Base-by-base conservation (phyloP, 495 filamentous ascomycete genomes). In the Aspergillus carlsbadensis region DNA sequence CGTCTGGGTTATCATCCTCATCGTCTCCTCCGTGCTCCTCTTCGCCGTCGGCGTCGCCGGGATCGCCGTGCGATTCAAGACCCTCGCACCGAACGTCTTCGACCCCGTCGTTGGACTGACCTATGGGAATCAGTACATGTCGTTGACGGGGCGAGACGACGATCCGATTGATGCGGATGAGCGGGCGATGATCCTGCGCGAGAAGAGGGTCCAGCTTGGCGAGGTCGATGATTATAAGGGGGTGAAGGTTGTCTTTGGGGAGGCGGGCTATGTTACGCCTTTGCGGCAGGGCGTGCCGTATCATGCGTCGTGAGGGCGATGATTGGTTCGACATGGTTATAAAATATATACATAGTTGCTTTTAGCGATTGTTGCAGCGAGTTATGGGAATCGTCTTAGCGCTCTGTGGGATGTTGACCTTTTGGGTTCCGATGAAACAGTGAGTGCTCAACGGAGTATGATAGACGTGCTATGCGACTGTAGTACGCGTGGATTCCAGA, bases 71-170 rank as follows among this genome's bases (percentile, higher is more conserved):
- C 26, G 53, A n/a, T 10, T 57, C 18, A 47, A 39, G 17, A 61
- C 59, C 6, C 43, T 57, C 20, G 53, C 53, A 20, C 59, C 59
- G 17, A 57, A 61, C 45, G 47, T 61, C 18, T 61, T 61, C 41
- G 59, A 61, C 31, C 54, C 59, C 10, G 59, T 61, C 4, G 48
- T 57, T 18, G 59, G 48, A 11, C 21, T 61, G 42, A 61, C 59
- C 8, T 61, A 61, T 24, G 33, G 35, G 13, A 61, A 61, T 21
- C 54, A 36, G 6, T 57, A 57, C 18, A 35, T 57, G 3, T 29
- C 37, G 4, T 31, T 50, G 26, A 47, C 54, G 5, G 39, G 34
- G 1, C 20, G 46, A 15, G 34, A 44, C 8, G 39, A 50, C 6
- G 46, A 50, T 18, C 54, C 54, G 26, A 15, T 57, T 2, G 54